These are phyloP conservation scores for Neurospora sp. DNA, from an alignment of 495 filamentous ascomycete species.

Conservation along the genomic window DNA sequence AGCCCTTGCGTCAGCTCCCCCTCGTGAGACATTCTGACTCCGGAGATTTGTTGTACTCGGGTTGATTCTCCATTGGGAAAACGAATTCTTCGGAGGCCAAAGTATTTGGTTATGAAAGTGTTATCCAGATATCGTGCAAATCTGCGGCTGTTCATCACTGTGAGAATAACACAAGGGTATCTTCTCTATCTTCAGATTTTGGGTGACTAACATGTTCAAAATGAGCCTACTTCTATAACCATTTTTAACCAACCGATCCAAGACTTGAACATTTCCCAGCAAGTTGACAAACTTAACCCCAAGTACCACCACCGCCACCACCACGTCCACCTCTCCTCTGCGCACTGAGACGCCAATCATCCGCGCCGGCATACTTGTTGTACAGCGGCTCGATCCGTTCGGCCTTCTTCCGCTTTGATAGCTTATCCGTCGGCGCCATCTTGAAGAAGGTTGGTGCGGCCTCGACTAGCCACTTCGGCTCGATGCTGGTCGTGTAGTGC, in stretches of 20 bases:
- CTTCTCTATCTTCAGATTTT: background rate
- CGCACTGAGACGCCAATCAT: conserved; percentile 88
- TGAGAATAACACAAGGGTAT: background rate
- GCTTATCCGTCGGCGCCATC: conserved; percentile 77
- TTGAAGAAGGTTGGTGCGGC: conserved; percentile 98
- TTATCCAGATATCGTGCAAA: background rate
- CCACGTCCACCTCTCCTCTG: conserved; percentile 80
- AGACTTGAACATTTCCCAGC: background rate
- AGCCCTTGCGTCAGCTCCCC: background rate
- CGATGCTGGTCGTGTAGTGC: conserved; percentile 83
- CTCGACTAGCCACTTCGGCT: conserved; percentile 85
- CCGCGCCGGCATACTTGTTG: conserved; percentile 74
- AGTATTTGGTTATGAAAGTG: background rate
- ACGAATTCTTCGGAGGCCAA: background rate
- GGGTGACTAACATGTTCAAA: background rate
- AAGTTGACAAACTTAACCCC: conserved; percentile 51
- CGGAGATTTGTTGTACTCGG: background rate
- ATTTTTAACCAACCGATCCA: background rate
- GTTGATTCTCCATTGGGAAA: background rate
- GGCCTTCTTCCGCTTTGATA: conserved; percentile 86
- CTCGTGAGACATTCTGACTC: background rate
- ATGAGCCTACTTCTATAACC: background rate
- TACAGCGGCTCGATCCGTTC: conserved; percentile 92
- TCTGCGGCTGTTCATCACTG: background rate
- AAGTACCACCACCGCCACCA: conserved; percentile 83